Evolutionary conservation across 2,329 filamentous ascomycete species (phyloP).

Genomic region (Chaetoscypha palmicola): DNA sequence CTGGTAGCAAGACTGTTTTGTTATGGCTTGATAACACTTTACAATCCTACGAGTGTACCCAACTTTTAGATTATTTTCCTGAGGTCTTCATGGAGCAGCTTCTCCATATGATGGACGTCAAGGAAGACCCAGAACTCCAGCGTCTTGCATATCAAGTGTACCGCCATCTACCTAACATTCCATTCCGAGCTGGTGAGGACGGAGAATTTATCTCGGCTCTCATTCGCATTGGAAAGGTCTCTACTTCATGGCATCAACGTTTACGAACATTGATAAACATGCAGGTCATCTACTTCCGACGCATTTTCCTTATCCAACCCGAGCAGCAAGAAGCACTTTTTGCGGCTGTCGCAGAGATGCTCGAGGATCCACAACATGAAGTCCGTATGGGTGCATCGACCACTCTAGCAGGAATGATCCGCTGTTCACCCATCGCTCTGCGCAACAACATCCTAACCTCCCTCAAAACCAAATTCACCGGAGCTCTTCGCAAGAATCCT

Average conservation of each 20-base stretch:
- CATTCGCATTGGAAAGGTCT: constrained; percentile 78
- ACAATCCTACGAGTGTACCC: constrained; percentile 85
- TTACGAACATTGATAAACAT: constrained; percentile 94
- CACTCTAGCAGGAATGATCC: constrained; percentile 94
- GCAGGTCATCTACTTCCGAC: constrained; percentile 96
- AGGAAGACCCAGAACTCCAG: constrained; percentile 94
- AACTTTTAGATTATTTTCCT: constrained; percentile 86
- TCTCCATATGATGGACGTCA: constrained; percentile 99
- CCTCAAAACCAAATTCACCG: constrained; percentile 73
- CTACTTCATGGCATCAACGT: constrained; percentile 90
- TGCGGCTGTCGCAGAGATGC: constrained; percentile 90
- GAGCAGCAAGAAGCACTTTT: constrained; percentile 75
- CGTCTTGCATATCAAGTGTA: constrained; percentile 94
- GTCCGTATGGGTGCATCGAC: constrained; percentile 88
- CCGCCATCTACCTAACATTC: constrained; percentile 90
- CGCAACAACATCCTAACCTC: constrained; percentile 70
- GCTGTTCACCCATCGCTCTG: constrained; percentile 78
- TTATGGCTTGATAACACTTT: constrained; percentile 91
- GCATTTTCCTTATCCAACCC: constrained; percentile 76
- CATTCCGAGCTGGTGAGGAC: constrained; percentile 81
- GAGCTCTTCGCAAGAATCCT: constrained; percentile 72
- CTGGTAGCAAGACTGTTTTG: constrained; percentile 90
- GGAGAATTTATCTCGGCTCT: constrained; percentile 76
- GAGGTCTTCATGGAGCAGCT: constrained; percentile 84
- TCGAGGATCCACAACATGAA: constrained; percentile 85